Conservation (phyloP, 495 filamentous ascomycete species). For the Hyphodiscus hymeniophilus region DNA sequence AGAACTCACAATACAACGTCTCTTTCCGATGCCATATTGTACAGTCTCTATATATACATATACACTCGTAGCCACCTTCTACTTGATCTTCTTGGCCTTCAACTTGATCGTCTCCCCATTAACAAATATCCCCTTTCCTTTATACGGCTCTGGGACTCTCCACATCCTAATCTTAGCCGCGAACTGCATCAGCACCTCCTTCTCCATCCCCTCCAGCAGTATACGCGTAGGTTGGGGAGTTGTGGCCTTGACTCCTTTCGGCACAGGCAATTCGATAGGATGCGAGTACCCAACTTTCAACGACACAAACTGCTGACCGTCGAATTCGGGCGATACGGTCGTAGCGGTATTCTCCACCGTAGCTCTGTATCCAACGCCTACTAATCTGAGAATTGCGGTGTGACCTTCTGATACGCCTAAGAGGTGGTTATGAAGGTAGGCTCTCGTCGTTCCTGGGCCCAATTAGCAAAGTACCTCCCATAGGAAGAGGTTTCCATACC, state of each 20-base stretch:
- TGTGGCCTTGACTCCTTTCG: conserved; percentile 74
- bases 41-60: conserved; percentile 15
- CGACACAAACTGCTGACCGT: conserved; percentile 77
- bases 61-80: conserved; percentile 29
- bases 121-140: conserved; percentile 98
- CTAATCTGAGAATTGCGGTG: conserved; percentile 80
- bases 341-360: conserved; percentile 69
- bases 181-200: conserved; percentile 78
- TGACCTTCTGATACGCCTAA: conserved; percentile 94
- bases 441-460: conserved; percentile 68
- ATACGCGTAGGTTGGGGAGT: conserved; percentile 92
- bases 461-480: conserved; percentile 8
- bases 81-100: conserved; percentile 99
- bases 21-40: conserved; percentile 5
- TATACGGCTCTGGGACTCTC: conserved; percentile 93
- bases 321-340: conserved; percentile 57
- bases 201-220: conserved; percentile 78
- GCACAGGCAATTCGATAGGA: conserved; percentile 80
- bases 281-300: conserved; percentile 96
- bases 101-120: conserved; percentile 95
- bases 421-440: conserved; percentile 83
- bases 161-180: conserved; percentile 81
- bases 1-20: neutral
- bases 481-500: too few relatives aligned
- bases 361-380: conserved; percentile 95